phyloP scores from a whole-genome alignment of 1,139 yeast genomes.

The Candida dubliniensis region DNA sequence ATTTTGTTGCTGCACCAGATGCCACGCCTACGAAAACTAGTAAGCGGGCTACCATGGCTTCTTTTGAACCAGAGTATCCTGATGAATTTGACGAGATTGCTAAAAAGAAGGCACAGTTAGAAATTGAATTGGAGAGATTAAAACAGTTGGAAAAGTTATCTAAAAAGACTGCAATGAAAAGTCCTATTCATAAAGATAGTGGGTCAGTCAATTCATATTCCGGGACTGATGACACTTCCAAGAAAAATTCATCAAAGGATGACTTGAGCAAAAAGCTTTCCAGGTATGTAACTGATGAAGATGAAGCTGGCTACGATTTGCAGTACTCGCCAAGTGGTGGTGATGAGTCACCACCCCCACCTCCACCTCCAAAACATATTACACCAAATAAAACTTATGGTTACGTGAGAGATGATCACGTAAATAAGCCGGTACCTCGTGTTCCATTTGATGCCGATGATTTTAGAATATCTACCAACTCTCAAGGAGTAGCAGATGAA shows the following conservation, averaged over 20 bases:
- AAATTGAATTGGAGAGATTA: slow-evolving; percentile 39
- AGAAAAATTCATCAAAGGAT: slow-evolving; percentile 33
- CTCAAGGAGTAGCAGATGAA: slow-evolving; percentile 24
- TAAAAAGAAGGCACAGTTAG: slow-evolving; percentile 39
- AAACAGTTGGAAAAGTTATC: slow-evolving; percentile 33
- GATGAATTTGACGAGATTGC: slow-evolving; percentile 31
- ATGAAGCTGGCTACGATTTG: slow-evolving; percentile 21
- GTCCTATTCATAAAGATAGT: slow-evolving; percentile 8
- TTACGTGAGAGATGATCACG: slow-evolving; percentile 1
- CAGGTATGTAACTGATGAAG: slow-evolving; percentile 27
- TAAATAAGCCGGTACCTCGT: slow-evolving; percentile 8
- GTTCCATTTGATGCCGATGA: slow-evolving; percentile 44
- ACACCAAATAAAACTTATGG: slow-evolving; percentile 9
- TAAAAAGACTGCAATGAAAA: slow-evolving; percentile 3
- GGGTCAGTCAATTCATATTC: slow-evolving; percentile 30
- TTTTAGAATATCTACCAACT: slow-evolving; percentile 31
- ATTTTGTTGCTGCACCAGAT: slow-evolving; percentile 24
- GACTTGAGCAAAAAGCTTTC: slow-evolving; percentile 40
- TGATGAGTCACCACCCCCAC: slow-evolving; percentile 44
- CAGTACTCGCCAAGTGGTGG: slow-evolving; percentile 7
- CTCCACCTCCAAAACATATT: slow-evolving; percentile 50
- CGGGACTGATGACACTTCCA: slow-evolving; percentile 41
- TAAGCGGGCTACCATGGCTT: slow-evolving; percentile 6
- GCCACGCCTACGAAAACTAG: slow-evolving; percentile 18
- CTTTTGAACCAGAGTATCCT: slow-evolving; percentile 13